Evolutionary conservation across 2,329 filamentous ascomycete species (phyloP).

Genomic region (Bipolaris gigantea): DNA sequence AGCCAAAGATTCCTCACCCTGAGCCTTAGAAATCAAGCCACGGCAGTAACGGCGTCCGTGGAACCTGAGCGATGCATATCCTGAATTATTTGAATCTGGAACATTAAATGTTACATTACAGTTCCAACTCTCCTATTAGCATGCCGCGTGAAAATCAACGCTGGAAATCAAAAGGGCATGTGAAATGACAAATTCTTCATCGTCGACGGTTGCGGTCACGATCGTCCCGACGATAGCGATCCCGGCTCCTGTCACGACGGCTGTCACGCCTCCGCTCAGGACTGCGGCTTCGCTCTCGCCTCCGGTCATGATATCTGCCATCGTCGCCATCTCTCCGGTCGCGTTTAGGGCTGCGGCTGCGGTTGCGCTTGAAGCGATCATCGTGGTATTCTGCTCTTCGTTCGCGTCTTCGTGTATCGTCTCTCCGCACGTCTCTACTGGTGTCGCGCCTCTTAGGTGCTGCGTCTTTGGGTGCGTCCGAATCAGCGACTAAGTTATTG

Average conservation of each 20-base stretch:
- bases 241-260: conserved; percentile 43
- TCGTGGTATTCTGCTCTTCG: conserved; percentile 43
- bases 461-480: conserved; percentile 17
- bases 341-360: conserved; percentile 39
- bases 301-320: conserved; percentile 32
- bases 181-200: conserved; percentile 8
- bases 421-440: conserved; percentile 36
- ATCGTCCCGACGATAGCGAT: conserved; percentile 46
- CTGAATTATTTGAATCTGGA: background rate
- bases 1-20: background rate
- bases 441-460: conserved; percentile 11
- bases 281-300: conserved; percentile 35
- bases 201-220: conserved; percentile 44
- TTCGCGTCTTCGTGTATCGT: conserved; percentile 45
- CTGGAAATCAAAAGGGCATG: background rate
- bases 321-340: conserved; percentile 38
- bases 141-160: background rate
- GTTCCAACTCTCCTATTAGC: background rate
- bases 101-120: background rate
- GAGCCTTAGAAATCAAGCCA: background rate
- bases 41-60: background rate
- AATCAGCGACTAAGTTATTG: conserved; percentile 37
- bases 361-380: conserved; percentile 44
- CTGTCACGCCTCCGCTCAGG: conserved; percentile 40
- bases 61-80: background rate